A percentile compares a stretch with the other conserved stretches of the same genome.
Evolutionary conservation across 441 rosid species (phyloP).

Genomic region (Syzygium syzygioides): DNA sequence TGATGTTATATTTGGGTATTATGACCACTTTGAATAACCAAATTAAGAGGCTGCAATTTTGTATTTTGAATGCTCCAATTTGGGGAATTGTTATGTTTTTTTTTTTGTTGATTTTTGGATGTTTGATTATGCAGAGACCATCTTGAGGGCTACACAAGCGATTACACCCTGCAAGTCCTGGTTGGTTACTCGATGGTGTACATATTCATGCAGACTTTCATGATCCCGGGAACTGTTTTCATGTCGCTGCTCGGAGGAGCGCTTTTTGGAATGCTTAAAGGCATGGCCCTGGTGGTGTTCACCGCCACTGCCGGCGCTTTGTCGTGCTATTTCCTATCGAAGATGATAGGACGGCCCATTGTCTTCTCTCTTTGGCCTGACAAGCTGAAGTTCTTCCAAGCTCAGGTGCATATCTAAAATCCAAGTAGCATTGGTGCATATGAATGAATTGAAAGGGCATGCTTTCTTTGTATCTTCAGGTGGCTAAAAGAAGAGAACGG

Average conservation of each 20-base stretch:
- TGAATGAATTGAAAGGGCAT: background rate
- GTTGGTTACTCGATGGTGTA: constrained; percentile 73
- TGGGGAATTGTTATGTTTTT: background rate
- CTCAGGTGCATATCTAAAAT: constrained; percentile 45
- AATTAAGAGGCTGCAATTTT: background rate
- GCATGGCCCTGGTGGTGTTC: constrained; percentile 75
- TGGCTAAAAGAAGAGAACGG: constrained; percentile 56
- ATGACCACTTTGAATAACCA: background rate
- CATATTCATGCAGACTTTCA: constrained; percentile 89
- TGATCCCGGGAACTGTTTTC: constrained; percentile 90
- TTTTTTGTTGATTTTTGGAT: background rate
- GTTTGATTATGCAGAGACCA: constrained; percentile 45
- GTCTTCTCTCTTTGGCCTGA: constrained; percentile 88
- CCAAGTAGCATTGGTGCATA: background rate
- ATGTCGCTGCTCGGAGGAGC: constrained; percentile 93
- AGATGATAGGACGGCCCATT: constrained; percentile 71
- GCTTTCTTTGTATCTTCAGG: constrained; percentile 32
- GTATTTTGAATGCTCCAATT: background rate
- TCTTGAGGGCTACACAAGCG: constrained; percentile 77
- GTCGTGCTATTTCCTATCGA: constrained; percentile 80
- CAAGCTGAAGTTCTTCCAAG: constrained; percentile 70
- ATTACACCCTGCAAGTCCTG: constrained; percentile 79
- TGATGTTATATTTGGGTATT: background rate
- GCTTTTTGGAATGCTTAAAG: constrained; percentile 73
- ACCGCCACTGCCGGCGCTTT: constrained; percentile 92